Evolutionary conservation across 2,329 filamentous ascomycete species (phyloP).

Genomic region (Dissoconium aciculare): DNA sequence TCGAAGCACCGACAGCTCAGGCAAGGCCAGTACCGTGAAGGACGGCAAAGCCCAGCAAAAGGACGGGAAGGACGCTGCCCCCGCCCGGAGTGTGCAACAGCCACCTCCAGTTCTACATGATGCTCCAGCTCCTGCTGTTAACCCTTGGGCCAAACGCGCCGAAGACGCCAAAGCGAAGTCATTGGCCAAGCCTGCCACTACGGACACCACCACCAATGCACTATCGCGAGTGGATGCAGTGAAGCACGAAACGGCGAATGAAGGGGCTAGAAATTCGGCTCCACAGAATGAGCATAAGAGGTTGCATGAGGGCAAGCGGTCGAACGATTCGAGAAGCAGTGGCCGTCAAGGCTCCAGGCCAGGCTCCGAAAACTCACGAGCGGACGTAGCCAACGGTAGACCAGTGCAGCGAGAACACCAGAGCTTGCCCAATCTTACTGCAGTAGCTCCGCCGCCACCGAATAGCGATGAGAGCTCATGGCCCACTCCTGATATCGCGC

Average conservation of each 20-base stretch:
- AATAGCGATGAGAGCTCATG: conserved; percentile 66
- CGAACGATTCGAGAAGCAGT: conserved; percentile 8
- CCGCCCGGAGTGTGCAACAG: conserved; percentile 23
- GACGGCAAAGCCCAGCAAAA: conserved; percentile 12
- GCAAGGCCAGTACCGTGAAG: conserved; percentile 6
- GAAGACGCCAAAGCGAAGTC: conserved; percentile 46
- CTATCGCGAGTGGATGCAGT: conserved; percentile 18
- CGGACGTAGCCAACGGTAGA: conserved; percentile 5
- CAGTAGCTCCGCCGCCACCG: conserved; percentile 37
- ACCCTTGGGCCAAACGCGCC: conserved; percentile 72
- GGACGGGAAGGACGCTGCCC: conserved; percentile 14
- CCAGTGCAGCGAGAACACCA: conserved; percentile 13
- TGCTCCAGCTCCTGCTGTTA: conserved; percentile 68
- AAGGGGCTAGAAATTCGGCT: conserved; percentile 8
- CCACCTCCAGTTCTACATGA: conserved; percentile 53
- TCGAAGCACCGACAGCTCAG: background rate
- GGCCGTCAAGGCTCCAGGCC: conserved; percentile 8
- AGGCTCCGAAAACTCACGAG: background rate
- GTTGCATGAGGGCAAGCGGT: conserved; percentile 12
- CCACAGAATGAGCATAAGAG: conserved; percentile 12
- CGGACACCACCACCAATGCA: background rate
- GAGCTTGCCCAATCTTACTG: conserved; percentile 14
- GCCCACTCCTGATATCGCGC: conserved; percentile 65
- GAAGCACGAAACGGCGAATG: conserved; percentile 13
- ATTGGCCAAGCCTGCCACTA: conserved; percentile 19